A percentile compares a stretch with the other conserved stretches of the same genome.
Conservation (phyloP, 768 basidiomycete genomes). For the Amyloporia xantha region DNA sequence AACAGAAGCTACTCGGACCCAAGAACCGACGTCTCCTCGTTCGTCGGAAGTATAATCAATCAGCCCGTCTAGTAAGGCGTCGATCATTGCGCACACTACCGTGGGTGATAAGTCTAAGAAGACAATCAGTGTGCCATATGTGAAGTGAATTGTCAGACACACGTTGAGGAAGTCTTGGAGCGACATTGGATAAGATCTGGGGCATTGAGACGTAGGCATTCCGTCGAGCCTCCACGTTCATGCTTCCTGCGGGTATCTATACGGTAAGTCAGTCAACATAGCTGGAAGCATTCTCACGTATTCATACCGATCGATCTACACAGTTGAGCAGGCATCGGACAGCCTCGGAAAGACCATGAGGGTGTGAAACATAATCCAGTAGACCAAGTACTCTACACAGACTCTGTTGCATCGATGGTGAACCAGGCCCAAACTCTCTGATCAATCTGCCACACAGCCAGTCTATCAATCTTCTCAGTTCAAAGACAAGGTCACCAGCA, state of each 20-base stretch:
- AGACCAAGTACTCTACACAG: constrained; percentile 63
- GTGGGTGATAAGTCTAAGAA: constrained; percentile 42
- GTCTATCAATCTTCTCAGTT: neutral
- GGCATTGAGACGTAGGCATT: constrained; percentile 47
- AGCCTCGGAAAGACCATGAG: constrained; percentile 46
- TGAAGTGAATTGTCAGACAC: constrained; percentile 11
- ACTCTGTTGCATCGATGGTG: constrained; percentile 60
- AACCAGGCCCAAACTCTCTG: constrained; percentile 47
- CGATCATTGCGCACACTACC: constrained; percentile 42
- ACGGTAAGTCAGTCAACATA: constrained; percentile 10
- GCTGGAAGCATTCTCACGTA: constrained; percentile 11
- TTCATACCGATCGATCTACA: constrained; percentile 48
- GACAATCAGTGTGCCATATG: constrained; percentile 5
- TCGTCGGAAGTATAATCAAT: constrained; percentile 91
- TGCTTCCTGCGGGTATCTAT: constrained; percentile 29
- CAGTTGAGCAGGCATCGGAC: constrained; percentile 54
- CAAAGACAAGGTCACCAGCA: constrained; percentile 20
- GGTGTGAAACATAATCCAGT: constrained; percentile 55
- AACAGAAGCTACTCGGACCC: constrained; percentile 80
- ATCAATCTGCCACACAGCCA: constrained; percentile 45
- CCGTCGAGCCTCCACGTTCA: constrained; percentile 52
- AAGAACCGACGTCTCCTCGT: constrained; percentile 95
- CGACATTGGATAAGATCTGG: constrained; percentile 40
- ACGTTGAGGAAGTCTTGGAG: constrained; percentile 40
- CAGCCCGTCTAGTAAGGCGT: constrained; percentile 61